These are phyloP conservation scores for Metschnikowia baotianmanensis DNA, from an alignment of 805 yeast genomes.

Conservation along the genomic window DNA sequence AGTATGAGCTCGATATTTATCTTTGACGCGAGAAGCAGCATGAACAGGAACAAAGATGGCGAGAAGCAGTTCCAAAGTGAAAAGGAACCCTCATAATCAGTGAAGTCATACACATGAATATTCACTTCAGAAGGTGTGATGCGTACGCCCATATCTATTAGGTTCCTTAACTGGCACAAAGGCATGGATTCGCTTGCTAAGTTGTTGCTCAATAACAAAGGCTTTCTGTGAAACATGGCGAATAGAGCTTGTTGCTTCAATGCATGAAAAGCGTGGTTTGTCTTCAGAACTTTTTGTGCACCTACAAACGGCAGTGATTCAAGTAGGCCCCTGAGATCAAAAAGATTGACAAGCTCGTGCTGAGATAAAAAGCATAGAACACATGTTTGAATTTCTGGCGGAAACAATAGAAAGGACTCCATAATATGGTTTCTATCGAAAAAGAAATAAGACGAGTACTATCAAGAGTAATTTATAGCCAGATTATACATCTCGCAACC, in stretches of 20 bases:
- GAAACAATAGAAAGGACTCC: constrained; percentile 17
- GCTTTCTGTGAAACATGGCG: constrained; percentile 13
- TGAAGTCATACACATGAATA: constrained; percentile 16
- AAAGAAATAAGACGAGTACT: not conserved
- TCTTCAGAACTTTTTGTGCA: not conserved
- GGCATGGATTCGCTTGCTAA: constrained; percentile 10
- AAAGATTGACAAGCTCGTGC: constrained; percentile 17
- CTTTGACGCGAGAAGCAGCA: constrained; percentile 15
- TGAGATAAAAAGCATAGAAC: constrained; percentile 16
- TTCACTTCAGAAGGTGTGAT: constrained; percentile 23
- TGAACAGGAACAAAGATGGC: constrained; percentile 8
- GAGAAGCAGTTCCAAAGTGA: constrained; percentile 9
- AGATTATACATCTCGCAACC: constrained; percentile 7
- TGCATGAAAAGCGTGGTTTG: constrained; percentile 3
- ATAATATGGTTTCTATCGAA: constrained; percentile 1
- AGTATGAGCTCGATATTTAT: constrained; percentile 20
- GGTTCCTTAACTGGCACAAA: constrained; percentile 18
- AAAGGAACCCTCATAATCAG: constrained; percentile 7
- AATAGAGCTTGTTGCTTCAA: constrained; percentile 16
- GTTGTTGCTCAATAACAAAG: constrained; percentile 15
- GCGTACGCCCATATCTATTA: constrained; percentile 17
- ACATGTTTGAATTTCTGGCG: constrained; percentile 19
- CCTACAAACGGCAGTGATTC: not conserved
- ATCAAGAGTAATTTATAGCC: constrained; percentile 1
- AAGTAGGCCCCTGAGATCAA: constrained; percentile 11